Conservation (phyloP, 176 grass and related monocot species). For the Stipa capillata region DNA sequence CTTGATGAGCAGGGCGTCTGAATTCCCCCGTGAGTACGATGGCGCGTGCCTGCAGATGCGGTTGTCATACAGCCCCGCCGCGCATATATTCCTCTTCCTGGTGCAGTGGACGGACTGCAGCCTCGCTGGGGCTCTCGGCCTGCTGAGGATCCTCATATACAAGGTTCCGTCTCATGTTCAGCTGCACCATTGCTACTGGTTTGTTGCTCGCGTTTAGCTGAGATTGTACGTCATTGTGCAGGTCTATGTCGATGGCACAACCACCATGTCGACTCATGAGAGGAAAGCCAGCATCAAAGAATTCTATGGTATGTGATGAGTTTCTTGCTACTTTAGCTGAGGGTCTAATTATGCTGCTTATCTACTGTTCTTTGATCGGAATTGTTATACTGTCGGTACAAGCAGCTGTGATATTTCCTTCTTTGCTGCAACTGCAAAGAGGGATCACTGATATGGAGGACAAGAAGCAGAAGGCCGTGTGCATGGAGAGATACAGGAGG, state of each 20-base stretch:
- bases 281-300: conserved; percentile 86
- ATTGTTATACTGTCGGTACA: not conserved
- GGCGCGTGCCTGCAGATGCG: conserved; percentile 89
- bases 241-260: conserved; percentile 90
- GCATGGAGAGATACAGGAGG: conserved; percentile 62
- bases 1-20: conserved; percentile 49
- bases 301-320: conserved; percentile 68
- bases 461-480: conserved; percentile 57
- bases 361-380: not conserved
- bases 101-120: conserved; percentile 76
- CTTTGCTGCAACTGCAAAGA: conserved; percentile 80
- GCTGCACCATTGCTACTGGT: not conserved
- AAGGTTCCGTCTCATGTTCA: conserved; percentile 30
- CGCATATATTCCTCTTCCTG: conserved; percentile 78
- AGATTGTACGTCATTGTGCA: conserved; percentile 23
- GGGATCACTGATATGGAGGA: conserved; percentile 70
- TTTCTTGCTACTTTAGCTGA: not conserved
- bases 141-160: conserved; percentile 79
- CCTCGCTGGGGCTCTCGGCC: conserved; percentile 59
- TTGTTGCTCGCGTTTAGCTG: not conserved
- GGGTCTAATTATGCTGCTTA: not conserved
- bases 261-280: conserved; percentile 79
- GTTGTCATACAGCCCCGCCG: conserved; percentile 56
- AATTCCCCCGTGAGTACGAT: conserved; percentile 64
- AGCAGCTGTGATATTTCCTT: conserved; percentile 87